Evolutionary conservation across 768 basidiomycete species (phyloP), one percentile per base, ranked within the genome.

Genomic region (Boletus rex-veris): DNA sequence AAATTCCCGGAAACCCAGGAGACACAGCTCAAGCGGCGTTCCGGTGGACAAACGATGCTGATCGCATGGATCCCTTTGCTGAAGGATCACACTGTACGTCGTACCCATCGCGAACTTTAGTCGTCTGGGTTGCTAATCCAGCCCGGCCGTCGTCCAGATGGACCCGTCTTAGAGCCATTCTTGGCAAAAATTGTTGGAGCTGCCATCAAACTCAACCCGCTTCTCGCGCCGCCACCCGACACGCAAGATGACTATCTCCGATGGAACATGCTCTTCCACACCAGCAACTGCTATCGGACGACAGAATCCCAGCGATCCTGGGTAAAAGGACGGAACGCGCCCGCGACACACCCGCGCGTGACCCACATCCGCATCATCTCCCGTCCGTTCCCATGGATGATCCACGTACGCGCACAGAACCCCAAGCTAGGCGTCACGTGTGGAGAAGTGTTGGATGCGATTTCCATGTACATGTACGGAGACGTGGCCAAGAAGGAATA

Each of bases 231-330:
- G 18, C 72, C 68, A 55, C 68, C 77, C 0, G 74, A 75, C 9
- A 65, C 67, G 5, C 60, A 71, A 5, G 76, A 79, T 1, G 76
- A 78, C 6, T 80, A 80, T 63, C 71, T 90, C 41, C 80, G 78
- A 44, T 90, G 88, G 86, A 86, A 87, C 69, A 86, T 90, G 83
- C 76, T 86, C 39, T 88, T 83, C 65, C 72, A 74, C 7, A 78
- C 85, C 7, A 79, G 75, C 38, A 76, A 81, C 54, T 82, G 83
- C 50, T 80, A 80, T 59, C 80, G 83, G 52, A 86, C 84, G 5
- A 76, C 73, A n/a, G 88, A 89, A 53, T 74, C 78, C 4, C 57
- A 72, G 3, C 73, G 81, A 21, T 88, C 87, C 0, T 90, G 88
- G 88, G 74, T 80, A 5, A 74, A 72, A 31, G 87, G 88, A 7